phyloP scores from a whole-genome alignment of 2,329 filamentous ascomycete genomes.

The Botrytis fragariae region DNA sequence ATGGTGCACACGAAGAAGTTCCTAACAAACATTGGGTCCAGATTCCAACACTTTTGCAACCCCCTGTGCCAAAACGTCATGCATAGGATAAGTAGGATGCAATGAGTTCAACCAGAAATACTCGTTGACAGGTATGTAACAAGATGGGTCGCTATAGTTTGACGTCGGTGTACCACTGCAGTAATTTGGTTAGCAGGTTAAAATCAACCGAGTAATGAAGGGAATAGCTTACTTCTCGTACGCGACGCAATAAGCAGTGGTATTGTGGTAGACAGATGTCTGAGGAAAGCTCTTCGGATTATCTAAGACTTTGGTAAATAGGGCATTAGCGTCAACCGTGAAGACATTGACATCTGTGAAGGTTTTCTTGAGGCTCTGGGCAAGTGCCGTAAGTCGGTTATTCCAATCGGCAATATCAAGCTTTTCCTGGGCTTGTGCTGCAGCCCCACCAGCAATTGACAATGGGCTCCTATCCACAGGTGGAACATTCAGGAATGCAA shows the following conservation, averaged over 20 bases:
- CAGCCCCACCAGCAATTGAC: constrained; percentile 42
- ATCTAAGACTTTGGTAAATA: constrained; percentile 54
- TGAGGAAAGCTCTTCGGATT: constrained; percentile 49
- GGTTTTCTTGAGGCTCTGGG: constrained; percentile 36
- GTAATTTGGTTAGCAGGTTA: background rate
- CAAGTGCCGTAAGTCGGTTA: constrained; percentile 43
- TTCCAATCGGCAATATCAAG: constrained; percentile 54
- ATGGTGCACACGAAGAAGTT: background rate
- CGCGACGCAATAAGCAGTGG: constrained; percentile 51
- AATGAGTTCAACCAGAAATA: constrained; percentile 64
- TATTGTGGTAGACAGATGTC: constrained; percentile 54
- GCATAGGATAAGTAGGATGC: constrained; percentile 63
- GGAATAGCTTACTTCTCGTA: constrained; percentile 51
- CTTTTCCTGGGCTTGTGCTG: constrained; percentile 40
- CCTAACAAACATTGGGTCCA: constrained; percentile 43
- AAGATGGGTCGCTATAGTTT: constrained; percentile 46
- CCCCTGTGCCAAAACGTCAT: constrained; percentile 55
- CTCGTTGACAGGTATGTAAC: constrained; percentile 55
- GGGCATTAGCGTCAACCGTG: constrained; percentile 50
- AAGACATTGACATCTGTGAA: constrained; percentile 48
- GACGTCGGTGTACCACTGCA: constrained; percentile 46
- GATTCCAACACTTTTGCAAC: constrained; percentile 43
- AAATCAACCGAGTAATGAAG: background rate
- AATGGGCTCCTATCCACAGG: constrained; percentile 54
- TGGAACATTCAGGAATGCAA: constrained; percentile 58